Evolutionary conservation across 164 flowering plant species (phyloP).

Genomic region (Piper betle): DNA sequence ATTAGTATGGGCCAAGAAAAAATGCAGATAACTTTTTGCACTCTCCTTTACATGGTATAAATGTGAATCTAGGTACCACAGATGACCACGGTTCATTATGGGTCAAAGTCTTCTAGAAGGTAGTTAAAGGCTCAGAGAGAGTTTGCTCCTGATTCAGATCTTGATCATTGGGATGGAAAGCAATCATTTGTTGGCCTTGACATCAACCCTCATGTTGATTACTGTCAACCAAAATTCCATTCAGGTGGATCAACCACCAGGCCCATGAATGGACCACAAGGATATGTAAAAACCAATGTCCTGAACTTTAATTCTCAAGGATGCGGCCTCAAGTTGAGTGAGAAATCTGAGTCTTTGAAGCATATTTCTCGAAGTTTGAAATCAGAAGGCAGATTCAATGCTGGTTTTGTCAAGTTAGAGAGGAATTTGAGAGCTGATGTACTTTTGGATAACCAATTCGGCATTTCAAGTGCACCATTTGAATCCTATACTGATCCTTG

Average conservation of each 20-base stretch:
- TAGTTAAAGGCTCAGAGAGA: conserved; percentile 35
- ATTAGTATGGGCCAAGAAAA: neutral
- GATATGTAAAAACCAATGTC: conserved; percentile 32
- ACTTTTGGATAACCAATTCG: conserved; percentile 34
- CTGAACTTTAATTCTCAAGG: conserved; percentile 32
- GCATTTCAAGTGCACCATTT: conserved; percentile 35
- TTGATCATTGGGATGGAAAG: conserved; percentile 41
- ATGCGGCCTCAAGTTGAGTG: conserved; percentile 33
- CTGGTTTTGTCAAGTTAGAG: conserved; percentile 21
- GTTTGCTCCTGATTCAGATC: conserved; percentile 17
- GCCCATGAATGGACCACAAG: conserved; percentile 27
- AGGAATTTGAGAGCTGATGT: conserved; percentile 29
- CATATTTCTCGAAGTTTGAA: conserved; percentile 34
- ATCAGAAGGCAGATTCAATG: conserved; percentile 16
- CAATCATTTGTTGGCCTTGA: conserved; percentile 20
- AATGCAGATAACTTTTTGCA: conserved; percentile 7
- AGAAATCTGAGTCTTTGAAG: conserved; percentile 37
- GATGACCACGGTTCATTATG: conserved; percentile 29
- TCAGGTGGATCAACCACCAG: conserved; percentile 24
- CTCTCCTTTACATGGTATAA: conserved; percentile 18
- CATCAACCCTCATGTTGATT: conserved; percentile 15
- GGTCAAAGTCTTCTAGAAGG: conserved; percentile 36
- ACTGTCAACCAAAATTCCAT: conserved; percentile 29
- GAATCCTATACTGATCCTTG: conserved; percentile 35
- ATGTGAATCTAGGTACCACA: conserved; percentile 24